Percentiles rank a stretch among this genome's conserved stretches.
These are phyloP conservation scores for Fraxinus xanthoxyloides DNA, from an alignment of 305 asterid species.

Conservation along the genomic window DNA sequence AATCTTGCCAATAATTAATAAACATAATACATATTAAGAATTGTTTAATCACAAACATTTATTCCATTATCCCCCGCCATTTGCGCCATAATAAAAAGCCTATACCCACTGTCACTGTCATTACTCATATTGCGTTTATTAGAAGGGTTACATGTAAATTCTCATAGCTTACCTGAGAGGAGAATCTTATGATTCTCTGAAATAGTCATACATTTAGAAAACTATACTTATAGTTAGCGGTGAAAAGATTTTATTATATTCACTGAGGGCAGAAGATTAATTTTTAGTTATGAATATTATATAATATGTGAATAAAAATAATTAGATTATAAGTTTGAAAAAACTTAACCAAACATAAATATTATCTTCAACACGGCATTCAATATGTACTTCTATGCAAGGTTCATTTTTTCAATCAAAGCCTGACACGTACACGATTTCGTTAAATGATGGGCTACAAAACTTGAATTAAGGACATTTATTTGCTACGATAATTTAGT, in stretches of 20 bases:
- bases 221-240: too few species aligned
- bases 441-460: background rate
- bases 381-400: too few species aligned
- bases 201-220: too few species aligned
- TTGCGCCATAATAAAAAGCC: slow-evolving; percentile 27
- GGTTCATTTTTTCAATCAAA: background rate
- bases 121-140: background rate
- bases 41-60: slow-evolving; percentile 7
- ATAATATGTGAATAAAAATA: too few species aligned
- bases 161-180: too few species aligned
- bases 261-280: too few species aligned
- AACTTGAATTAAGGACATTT: background rate
- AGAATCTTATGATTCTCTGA: too few species aligned
- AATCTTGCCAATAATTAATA: background rate
- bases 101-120: slow-evolving; percentile 6
- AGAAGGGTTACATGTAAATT: background rate
- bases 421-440: background rate
- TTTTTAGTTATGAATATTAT: background rate
- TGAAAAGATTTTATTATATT: too few species aligned
- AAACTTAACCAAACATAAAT: background rate
- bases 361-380: background rate
- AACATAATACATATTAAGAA: background rate
- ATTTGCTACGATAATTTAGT: background rate
- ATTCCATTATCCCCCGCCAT: slow-evolving; percentile 25
- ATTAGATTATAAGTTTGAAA: background rate